Percentiles rank a stretch among this genome's conserved stretches.
These are phyloP conservation scores for Xylariaceae sp. DNA, from an alignment of 2,329 filamentous ascomycete genomes.

Conservation along the genomic window DNA sequence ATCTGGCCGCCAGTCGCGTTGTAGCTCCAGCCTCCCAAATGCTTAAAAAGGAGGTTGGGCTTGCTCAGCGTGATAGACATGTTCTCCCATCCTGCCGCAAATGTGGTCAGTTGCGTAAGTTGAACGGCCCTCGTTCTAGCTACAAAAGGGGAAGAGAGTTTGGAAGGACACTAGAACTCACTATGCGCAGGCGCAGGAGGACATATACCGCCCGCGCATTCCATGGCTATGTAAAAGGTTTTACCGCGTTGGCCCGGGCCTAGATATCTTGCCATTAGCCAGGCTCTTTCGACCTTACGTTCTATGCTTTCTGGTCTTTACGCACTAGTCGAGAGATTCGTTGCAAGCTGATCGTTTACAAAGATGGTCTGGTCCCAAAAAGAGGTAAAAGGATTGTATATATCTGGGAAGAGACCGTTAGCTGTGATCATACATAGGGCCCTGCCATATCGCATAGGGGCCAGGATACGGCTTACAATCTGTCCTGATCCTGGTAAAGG, in stretches of 20 bases:
- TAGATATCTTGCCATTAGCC: no score
- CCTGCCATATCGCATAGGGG: neutral
- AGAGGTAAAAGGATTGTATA: constrained; percentile 3
- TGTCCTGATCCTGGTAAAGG: constrained; percentile 4
- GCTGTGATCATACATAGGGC: no score
- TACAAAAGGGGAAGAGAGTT: neutral
- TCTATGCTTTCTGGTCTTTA: neutral
- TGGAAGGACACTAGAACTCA: neutral
- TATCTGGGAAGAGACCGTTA: constrained; percentile 1
- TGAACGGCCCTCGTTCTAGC: neutral
- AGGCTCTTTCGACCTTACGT: neutral
- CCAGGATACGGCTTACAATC: constrained; percentile 2
- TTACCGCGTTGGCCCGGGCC: constrained; percentile 8
- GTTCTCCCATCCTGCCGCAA: constrained; percentile 6
- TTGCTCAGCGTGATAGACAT: constrained; percentile 4
- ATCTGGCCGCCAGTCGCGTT: constrained; percentile 10
- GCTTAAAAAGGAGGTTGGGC: constrained; percentile 4
- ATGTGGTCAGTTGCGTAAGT: no score
- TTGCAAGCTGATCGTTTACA: constrained; percentile 1
- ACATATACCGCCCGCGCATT: constrained; percentile 6
- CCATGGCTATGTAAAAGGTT: constrained; percentile 8
- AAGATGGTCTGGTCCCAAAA: constrained; percentile 8
- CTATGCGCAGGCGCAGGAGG: constrained; percentile 8
- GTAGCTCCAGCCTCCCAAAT: constrained; percentile 3
- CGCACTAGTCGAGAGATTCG: constrained; percentile 8